Percentiles rank a stretch among this genome's conserved stretches.
Evolutionary conservation across 176 grass and related monocot species (phyloP).

Genomic region (Miscanthus lutarioriparius): DNA sequence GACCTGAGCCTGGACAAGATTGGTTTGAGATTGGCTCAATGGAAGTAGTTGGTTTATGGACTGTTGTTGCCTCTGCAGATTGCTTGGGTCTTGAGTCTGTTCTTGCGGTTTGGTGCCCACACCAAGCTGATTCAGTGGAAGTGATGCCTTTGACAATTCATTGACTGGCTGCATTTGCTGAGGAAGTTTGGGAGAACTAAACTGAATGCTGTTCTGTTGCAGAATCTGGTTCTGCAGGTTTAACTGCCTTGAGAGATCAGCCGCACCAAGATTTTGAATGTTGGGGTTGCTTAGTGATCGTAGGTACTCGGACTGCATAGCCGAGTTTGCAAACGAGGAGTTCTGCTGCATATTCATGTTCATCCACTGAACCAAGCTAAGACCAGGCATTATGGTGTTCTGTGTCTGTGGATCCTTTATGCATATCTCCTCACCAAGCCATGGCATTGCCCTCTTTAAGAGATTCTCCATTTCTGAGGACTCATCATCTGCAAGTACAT

Average conservation of each 20-base stretch:
- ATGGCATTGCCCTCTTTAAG: conserved; percentile 77
- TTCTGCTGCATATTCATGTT: conserved; percentile 88
- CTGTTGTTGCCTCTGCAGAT: conserved; percentile 56
- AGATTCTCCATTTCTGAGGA: conserved; percentile 89
- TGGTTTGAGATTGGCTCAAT: conserved; percentile 55
- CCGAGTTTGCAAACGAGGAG: conserved; percentile 56
- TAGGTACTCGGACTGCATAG: conserved; percentile 70
- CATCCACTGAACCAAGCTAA: conserved; percentile 94
- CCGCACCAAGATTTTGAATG: conserved; percentile 55
- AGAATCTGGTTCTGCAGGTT: conserved; percentile 56
- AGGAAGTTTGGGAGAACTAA: conserved; percentile 50
- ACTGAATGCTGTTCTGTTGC: conserved; percentile 70
- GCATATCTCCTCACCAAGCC: conserved; percentile 89
- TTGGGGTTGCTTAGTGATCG: conserved; percentile 49
- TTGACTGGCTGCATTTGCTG: conserved; percentile 55
- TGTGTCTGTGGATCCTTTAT: conserved; percentile 89
- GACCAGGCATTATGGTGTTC: conserved; percentile 72
- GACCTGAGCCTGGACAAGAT: conserved; percentile 55
- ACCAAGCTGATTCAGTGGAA: conserved; percentile 51
- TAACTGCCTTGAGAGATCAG: conserved; percentile 64
- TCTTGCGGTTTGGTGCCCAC: conserved; percentile 43
- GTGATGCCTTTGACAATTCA: conserved; percentile 43
- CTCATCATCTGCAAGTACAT: conserved; percentile 67
- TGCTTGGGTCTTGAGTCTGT: conserved; percentile 52
- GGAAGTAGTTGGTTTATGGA: conserved; percentile 46